Evolutionary conservation across 331 rosid genomes (phyloP).

Genomic region (Pyracantha coccinea): DNA sequence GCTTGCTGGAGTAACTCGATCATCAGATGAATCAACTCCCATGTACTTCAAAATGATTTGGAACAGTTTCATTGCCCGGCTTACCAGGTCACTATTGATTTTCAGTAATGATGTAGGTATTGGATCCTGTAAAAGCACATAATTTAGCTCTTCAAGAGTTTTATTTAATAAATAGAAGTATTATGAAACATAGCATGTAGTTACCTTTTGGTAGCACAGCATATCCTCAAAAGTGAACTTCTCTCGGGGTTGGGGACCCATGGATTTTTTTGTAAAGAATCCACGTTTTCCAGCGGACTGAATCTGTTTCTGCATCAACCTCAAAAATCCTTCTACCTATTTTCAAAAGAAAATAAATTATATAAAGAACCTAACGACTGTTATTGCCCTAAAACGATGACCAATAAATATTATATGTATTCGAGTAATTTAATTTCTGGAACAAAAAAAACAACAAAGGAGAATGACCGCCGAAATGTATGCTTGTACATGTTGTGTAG

Average conservation of each 20-base stretch:
- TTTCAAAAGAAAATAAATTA: constrained; percentile 3
- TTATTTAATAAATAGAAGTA: not conserved
- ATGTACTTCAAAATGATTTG: constrained; percentile 85
- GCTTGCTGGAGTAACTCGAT: constrained; percentile 51
- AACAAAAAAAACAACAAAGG: not conserved
- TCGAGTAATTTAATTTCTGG: not conserved
- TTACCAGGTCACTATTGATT: constrained; percentile 67
- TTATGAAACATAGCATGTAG: not conserved
- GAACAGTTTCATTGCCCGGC: constrained; percentile 79
- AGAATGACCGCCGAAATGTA: not conserved
- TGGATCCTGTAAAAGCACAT: constrained; percentile 49
- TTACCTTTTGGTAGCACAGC: constrained; percentile 95
- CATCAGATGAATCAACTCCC: constrained; percentile 88
- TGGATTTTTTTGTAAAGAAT: constrained; percentile 70
- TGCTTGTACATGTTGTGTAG: not conserved
- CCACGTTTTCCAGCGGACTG: constrained; percentile 97
- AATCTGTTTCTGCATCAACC: constrained; percentile 89
- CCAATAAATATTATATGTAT: not conserved
- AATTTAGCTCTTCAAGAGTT: constrained; percentile 12
- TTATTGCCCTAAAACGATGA: not conserved
- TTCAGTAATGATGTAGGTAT: constrained; percentile 86
- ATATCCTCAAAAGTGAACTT: constrained; percentile 87
- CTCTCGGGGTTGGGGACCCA: constrained; percentile 70
- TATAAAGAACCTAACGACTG: not conserved
- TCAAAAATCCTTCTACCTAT: constrained; percentile 85